Evolutionary conservation across 768 basidiomycete species (phyloP), one percentile per base, ranked within the genome.

Genomic region (Cystofilobasidium ferigula): DNA sequence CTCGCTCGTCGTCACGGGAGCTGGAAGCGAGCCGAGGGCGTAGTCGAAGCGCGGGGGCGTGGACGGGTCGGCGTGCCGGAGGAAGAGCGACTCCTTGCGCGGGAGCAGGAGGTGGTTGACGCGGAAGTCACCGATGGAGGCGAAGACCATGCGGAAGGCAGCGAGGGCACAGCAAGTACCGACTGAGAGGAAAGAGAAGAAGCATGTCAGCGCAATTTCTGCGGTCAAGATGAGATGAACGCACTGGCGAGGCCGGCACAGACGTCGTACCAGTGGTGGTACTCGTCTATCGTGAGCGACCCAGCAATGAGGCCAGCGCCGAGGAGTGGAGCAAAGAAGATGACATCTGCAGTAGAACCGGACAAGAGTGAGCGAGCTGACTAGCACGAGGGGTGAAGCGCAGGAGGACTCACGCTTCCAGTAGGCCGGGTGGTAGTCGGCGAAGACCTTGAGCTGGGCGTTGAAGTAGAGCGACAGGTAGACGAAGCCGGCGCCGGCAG

Each of bases 21-120:
- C 3, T 22, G 26, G 14, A 38, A 32, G 30, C 16, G 51, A 34
- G 32, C 14, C 38, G 51, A 66, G 47, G 12, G 40, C 32, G 57
- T 64, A 59, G 36, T 30, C n/a, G 64, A 66, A 53, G 13, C 59
- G 32, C 22, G 26, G 28, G 12, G 42, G 22, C 34, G 22, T 18
- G 16, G 32, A 18, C 22, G 3, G 30, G 32, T n/a, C 30, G 3
- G 57, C 34, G 34, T 47, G 35, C 7, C 45, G 57, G 18, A 65
- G 47, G 47, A 65, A 65, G 35, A 48, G n/a, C 8, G 64, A 65
- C 12, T 38, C 20, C n/a, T 24, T 12, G 32, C 42, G 43, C 7
- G 82, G 82, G 34, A 83, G 79, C 28, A 82, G 76, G 56, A 83
- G 69, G 71, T 84, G 82, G 72, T 84, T 84, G 78, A 83, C 83